Percentiles rank a stretch among this genome's conserved stretches.
phyloP scores from a whole-genome alignment of 2,329 filamentous ascomycete species.

The Xylariaceae sp. region DNA sequence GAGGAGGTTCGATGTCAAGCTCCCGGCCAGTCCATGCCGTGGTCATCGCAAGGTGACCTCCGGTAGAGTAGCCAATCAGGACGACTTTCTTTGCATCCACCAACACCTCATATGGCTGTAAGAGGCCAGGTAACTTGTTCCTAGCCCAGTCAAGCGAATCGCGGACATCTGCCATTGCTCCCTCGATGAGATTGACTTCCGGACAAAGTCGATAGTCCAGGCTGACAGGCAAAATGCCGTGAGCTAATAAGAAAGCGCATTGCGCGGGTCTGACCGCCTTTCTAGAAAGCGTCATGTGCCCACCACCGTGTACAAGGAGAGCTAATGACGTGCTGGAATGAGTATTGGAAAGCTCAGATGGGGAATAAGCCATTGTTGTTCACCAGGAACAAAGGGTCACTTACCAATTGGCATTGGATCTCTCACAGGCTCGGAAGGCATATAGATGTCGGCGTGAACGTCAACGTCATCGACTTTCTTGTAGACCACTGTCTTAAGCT shows the following conservation, averaged over 20 bases:
- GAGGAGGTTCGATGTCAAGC: not conserved
- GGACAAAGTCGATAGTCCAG: slow-evolving; percentile 51
- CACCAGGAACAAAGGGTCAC: no score
- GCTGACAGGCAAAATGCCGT: slow-evolving; percentile 45
- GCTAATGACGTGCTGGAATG: no score
- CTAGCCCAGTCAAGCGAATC: slow-evolving; percentile 31
- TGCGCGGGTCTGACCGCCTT: slow-evolving; percentile 38
- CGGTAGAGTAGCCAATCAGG: slow-evolving; percentile 47
- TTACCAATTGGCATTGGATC: not conserved
- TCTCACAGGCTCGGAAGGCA: not conserved
- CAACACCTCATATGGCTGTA: no score
- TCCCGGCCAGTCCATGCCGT: slow-evolving; percentile 35
- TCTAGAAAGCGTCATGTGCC: slow-evolving; percentile 38
- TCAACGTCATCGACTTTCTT: not conserved
- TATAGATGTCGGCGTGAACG: not conserved
- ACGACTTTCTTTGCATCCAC: slow-evolving; percentile 39
- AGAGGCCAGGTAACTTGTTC: not conserved
- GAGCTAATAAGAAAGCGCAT: slow-evolving; percentile 33
- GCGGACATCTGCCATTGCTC: slow-evolving; percentile 43
- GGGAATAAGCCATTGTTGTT: no score
- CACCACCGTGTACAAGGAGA: slow-evolving; percentile 44
- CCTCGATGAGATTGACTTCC: slow-evolving; percentile 42
- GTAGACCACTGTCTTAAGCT: not conserved
- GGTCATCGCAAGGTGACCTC: slow-evolving; percentile 45
- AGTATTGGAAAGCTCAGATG: not conserved